Conservation (phyloP, 768 basidiomycete genomes). For the Lactarius vividus region DNA sequence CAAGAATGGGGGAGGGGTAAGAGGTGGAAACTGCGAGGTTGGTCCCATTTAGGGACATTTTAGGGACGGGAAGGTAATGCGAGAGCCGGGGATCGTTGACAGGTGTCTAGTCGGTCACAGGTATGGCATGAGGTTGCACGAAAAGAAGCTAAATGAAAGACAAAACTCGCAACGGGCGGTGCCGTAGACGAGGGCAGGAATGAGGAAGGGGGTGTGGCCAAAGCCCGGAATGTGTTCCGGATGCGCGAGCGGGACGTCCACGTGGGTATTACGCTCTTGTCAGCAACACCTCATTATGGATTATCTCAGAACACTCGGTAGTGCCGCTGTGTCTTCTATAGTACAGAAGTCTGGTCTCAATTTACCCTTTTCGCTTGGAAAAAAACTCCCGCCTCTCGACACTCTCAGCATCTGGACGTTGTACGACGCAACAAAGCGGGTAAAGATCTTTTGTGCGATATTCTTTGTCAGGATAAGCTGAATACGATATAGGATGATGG, state of each 20-base stretch:
- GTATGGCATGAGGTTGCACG: neutral
- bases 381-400: constrained; percentile 65
- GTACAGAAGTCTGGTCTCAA: constrained; percentile 92
- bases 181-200: neutral
- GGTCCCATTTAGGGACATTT: constrained; percentile 25
- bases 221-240: neutral
- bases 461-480: constrained; percentile 24
- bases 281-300: constrained; percentile 52
- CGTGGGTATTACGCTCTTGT: constrained; percentile 1
- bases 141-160: neutral
- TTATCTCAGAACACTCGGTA: constrained; percentile 76
- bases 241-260: neutral
- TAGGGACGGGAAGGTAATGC: neutral
- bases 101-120: neutral
- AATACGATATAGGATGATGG: constrained; percentile 75
- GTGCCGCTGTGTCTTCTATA: constrained; percentile 84
- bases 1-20: constrained; percentile 20
- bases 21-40: constrained; percentile 4
- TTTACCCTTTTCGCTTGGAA: constrained; percentile 82
- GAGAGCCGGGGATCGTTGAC: neutral
- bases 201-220: neutral
- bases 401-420: constrained; percentile 75
- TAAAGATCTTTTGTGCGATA: constrained; percentile 35
- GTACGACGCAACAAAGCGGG: constrained; percentile 87
- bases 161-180: neutral